A percentile compares a stretch with the other conserved stretches of the same genome.
Conservation (phyloP, 2,329 filamentous ascomycete species). For the Cladosporium cucumerinum region DNA sequence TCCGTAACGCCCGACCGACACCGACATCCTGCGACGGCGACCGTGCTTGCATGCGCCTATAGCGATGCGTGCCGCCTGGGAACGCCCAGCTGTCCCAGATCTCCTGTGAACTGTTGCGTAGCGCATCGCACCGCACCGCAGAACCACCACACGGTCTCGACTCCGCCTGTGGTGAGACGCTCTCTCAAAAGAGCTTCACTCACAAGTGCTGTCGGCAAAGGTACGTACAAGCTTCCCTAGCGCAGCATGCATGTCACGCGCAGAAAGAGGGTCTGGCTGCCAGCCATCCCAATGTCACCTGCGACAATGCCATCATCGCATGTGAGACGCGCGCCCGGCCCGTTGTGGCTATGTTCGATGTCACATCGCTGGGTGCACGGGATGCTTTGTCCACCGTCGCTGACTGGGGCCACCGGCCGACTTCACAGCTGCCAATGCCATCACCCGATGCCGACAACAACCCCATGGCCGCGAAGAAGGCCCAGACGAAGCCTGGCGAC, state of each 20-base stretch:
- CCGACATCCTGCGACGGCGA: constrained; percentile 3
- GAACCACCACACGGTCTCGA: neutral
- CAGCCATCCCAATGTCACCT: constrained; percentile 9
- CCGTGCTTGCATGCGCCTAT: constrained; percentile 9
- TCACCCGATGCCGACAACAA: constrained; percentile 22
- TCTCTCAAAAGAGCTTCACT: neutral
- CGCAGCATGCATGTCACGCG: neutral
- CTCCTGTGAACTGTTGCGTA: neutral
- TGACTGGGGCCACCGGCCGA: constrained; percentile 27
- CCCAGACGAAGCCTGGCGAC: constrained; percentile 30
- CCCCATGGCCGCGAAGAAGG: constrained; percentile 25
- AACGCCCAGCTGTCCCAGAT: neutral
- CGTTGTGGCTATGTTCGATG: constrained; percentile 25
- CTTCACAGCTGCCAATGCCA: constrained; percentile 30
- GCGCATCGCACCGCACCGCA: neutral
- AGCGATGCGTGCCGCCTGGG: constrained; percentile 9
- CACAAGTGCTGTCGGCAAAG: constrained; percentile 4
- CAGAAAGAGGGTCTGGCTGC: constrained; percentile 3
- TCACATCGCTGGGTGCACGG: constrained; percentile 23
- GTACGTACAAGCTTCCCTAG: constrained; percentile 16
- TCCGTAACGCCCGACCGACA: constrained; percentile 9
- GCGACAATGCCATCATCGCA: constrained; percentile 16
- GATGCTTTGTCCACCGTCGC: constrained; percentile 26
- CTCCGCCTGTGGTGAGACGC: neutral
- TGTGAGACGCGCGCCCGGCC: constrained; percentile 12